phyloP scores from a whole-genome alignment of 106 monocot species.

The Cymbidium sinense region DNA sequence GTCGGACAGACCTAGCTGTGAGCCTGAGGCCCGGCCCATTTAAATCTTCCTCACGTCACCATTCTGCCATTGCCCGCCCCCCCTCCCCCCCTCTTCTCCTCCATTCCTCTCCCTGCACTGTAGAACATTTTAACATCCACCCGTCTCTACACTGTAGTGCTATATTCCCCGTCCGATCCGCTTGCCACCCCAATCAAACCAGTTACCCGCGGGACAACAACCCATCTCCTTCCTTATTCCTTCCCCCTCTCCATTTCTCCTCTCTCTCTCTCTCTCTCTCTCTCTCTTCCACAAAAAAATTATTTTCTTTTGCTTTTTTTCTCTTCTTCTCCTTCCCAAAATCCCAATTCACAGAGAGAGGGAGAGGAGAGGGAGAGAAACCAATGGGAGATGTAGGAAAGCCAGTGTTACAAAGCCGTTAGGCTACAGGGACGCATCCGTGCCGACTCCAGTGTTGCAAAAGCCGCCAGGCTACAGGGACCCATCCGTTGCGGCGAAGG shows the following conservation, averaged over 20 bases:
- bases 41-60: neutral
- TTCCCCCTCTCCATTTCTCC: neutral
- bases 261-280: neutral
- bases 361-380: neutral
- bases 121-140: neutral
- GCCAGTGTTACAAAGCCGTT: constrained; percentile 43
- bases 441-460: constrained; percentile 26
- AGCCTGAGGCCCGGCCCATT: neutral
- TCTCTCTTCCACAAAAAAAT: neutral
- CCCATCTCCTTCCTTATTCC: neutral
- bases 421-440: constrained; percentile 42
- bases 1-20: neutral
- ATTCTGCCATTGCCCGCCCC: neutral
- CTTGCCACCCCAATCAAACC: neutral
- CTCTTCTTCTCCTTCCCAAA: neutral
- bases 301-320: neutral
- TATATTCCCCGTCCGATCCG: neutral
- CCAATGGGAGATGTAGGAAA: neutral
- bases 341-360: neutral
- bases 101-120: neutral
- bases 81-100: neutral
- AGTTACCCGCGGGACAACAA: neutral
- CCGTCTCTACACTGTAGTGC: neutral
- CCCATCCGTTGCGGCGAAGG: constrained; percentile 16
- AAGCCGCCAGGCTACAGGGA: constrained; percentile 64